Base-by-base conservation (phyloP, 2,329 filamentous ascomycete genomes). In the Ophiostoma montium region DNA sequence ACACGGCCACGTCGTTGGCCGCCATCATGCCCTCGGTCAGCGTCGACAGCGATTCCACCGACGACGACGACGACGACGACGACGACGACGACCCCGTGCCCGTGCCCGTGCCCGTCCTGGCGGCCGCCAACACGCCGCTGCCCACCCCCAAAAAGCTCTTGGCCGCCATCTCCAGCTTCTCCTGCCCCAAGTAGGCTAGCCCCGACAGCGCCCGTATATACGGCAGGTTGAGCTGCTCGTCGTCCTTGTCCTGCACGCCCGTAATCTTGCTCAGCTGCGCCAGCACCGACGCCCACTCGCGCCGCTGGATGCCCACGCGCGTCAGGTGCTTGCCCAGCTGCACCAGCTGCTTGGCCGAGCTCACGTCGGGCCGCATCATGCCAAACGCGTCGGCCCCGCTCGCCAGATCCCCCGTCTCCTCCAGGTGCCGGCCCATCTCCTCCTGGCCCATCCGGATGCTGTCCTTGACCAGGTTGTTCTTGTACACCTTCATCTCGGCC, bases 401-500 rank as follows among this genome's bases (percentile, higher is more conserved):
- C 33, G 68, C 64, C 9, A 90, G 74, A 50, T 89, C 82, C 49
- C 92, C 90, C 15, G 79, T 86, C 35, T 72, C 72, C 64, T 94
- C 86, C 54, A 84, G 82, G 65, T 95, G 88, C 53, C 78, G 80
- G 38, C 87, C 92, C 5, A 96, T 70, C 58, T 96, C 92, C 63
- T 95, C 88, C 58, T 95, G 85, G 41, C 87, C 90, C 80, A 96
- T 95, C 27, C 48, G 46, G 59, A 96, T 95, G 67, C 88, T 95
- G 67, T 98, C 92, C 63, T 95, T 95, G 58, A 98, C 88, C 39
- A 96, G 68, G 59, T 96, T 98, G 62, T 95, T 95, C 67, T 92
- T 95, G 65, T 96, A 96, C 1, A 82, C 83, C 63, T 88, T 89
- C 18, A 98, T 71, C 64, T 96, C 87, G 15, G 75, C 70, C 61